A percentile compares a stretch with the other conserved stretches of the same genome.
Evolutionary conservation across 768 basidiomycete species (phyloP).

Genomic region (Leccinum aurantiacum): DNA sequence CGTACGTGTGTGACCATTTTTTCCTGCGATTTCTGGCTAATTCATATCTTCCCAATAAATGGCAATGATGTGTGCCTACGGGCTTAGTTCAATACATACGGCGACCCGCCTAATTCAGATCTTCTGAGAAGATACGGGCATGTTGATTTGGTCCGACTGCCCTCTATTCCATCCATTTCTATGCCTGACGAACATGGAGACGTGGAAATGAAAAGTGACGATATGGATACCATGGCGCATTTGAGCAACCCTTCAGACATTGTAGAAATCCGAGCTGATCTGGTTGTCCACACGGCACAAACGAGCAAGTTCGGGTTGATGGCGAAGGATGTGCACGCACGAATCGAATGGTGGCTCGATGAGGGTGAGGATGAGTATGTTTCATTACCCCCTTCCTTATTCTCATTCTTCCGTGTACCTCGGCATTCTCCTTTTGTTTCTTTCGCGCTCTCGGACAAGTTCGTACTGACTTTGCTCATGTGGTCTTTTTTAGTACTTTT

Average conservation of each 20-base stretch:
- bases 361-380: conserved; percentile 88
- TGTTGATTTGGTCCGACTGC: conserved; percentile 70
- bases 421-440: neutral
- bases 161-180: conserved; percentile 29
- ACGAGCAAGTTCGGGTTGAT: conserved; percentile 14
- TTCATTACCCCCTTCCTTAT: neutral
- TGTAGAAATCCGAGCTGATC: conserved; percentile 74
- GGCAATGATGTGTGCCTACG: neutral
- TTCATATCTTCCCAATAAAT: neutral
- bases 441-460: neutral
- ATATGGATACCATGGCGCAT: conserved; percentile 14
- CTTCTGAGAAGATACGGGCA: conserved; percentile 94
- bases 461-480: conserved; percentile 2
- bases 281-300: conserved; percentile 49
- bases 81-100: conserved; percentile 90
- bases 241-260: conserved; percentile 76
- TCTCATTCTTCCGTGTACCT: neutral
- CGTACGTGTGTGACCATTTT: conserved; percentile 43
- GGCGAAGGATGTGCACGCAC: conserved; percentile 18
- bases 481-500: conserved; percentile 8
- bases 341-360: conserved; percentile 94
- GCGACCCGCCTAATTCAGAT: conserved; percentile 88
- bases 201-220: conserved; percentile 17
- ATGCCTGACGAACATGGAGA: conserved; percentile 4
- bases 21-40: neutral